Conservation (phyloP, 306 rosid genomes). For the Corylus avellana region DNA sequence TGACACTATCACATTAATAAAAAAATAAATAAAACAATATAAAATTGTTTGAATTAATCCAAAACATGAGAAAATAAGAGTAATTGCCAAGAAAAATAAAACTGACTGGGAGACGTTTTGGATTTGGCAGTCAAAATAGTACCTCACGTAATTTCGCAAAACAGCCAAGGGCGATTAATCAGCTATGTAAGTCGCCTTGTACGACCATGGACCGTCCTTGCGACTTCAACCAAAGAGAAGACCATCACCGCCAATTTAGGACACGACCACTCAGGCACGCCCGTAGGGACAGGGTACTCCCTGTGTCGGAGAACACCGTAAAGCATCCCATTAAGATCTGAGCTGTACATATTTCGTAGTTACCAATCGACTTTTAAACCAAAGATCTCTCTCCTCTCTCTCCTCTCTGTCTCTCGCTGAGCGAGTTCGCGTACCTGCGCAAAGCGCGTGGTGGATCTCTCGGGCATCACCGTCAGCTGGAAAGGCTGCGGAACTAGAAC, state of each 20-base stretch:
- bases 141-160: background rate
- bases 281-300: conserved; percentile 27
- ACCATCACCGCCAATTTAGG: conserved; percentile 32
- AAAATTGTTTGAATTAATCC: too few relatives aligned
- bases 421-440: background rate
- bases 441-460: conserved; percentile 35
- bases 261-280: background rate
- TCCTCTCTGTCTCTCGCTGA: conserved; percentile 18
- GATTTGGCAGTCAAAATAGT: background rate
- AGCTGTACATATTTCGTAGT: conserved; percentile 57
- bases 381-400: conserved; percentile 41
- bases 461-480: conserved; percentile 36
- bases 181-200: conserved; percentile 35
- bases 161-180: background rate
- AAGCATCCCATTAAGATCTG: conserved; percentile 28
- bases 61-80: too few relatives aligned
- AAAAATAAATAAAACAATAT: too few relatives aligned
- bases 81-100: too few relatives aligned
- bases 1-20: too few relatives aligned
- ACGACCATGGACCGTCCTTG: conserved; percentile 37
- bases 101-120: too few relatives aligned
- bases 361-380: conserved; percentile 25
- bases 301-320: conserved; percentile 35
- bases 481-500: conserved; percentile 40
- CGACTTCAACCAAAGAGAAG: background rate